Evolutionary conservation across 1,284 basidiomycete species (phyloP), one percentile per base, ranked within the genome.

Genomic region (Thelephora terrestris): DNA sequence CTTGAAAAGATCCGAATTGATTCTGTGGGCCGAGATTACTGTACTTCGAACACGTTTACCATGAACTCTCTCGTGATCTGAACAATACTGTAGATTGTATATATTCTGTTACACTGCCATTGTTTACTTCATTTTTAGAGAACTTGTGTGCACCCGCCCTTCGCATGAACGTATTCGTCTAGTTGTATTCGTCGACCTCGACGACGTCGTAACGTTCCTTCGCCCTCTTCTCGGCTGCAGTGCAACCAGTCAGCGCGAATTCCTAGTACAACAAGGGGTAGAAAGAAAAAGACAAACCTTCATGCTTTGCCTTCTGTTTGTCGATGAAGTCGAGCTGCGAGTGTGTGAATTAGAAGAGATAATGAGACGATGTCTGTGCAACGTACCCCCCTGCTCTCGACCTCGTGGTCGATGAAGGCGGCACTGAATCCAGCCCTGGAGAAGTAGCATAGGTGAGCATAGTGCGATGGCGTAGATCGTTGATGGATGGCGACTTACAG

Each of bases 301-400:
- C 60, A 47, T 58, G 61, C 63, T 74, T 73, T 38, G 73, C 71
- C 61, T 67, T 64, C 61, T 71, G 66, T 50, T 55, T 59, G 60
- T 71, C 70, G 48, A 72, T 40, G 53, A 59, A 69, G 60, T 73
- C 69, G 43, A 71, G 63, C 57, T 63, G 32, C 1, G 32, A n/a
- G 16, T 16, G 12, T 20, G 23, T 7, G 24, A 47, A n/a, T 17
- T 27, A 20, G 23, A 23, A 24, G 16, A 16, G 20, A 7, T 43
- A 17, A 1, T n/a, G 18, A 2, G 45, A 36, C 7, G 16, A 12
- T 40, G 32, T 17, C 21, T 14, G 24, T 2, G 14, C 21, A 7
- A 23, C 60, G 12, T 58, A 65, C 63, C 27, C 71, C 71, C 59
- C 69, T 71, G 54, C 66, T 68, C 64, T 73, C 71, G 45, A 70